phyloP scores from a whole-genome alignment of 106 monocot species.

The Acanthochlamys bracteata region DNA sequence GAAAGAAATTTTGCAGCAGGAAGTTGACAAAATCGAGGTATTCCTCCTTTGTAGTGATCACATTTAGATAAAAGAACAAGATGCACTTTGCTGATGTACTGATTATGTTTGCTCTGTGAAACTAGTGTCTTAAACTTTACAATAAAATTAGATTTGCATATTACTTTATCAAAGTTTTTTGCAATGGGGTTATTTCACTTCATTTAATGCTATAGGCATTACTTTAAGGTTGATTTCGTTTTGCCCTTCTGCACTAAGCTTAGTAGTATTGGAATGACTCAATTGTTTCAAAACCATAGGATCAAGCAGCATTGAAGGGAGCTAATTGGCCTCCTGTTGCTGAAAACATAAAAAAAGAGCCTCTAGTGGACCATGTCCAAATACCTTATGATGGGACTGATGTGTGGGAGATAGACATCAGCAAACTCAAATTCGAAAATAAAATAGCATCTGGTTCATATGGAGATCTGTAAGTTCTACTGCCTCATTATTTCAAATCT shows the following conservation, averaged over 20 bases:
- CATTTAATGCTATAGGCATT: too few relatives aligned
- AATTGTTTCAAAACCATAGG: constrained; percentile 31
- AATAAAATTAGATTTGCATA: too few relatives aligned
- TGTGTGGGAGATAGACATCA: constrained; percentile 86
- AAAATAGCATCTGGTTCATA: constrained; percentile 90
- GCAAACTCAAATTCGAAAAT: constrained; percentile 56
- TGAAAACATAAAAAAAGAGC: constrained; percentile 25
- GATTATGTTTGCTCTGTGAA: too few relatives aligned
- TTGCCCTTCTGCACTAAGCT: too few relatives aligned
- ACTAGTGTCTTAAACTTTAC: too few relatives aligned
- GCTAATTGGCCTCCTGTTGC: constrained; percentile 31
- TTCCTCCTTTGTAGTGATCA: not conserved
- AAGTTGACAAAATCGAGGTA: constrained; percentile 68
- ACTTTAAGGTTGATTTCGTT: too few relatives aligned
- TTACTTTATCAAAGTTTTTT: too few relatives aligned
- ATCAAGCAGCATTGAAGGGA: constrained; percentile 31
- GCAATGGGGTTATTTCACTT: too few relatives aligned
- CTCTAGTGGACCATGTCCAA: constrained; percentile 36
- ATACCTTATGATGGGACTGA: constrained; percentile 81
- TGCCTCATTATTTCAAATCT: too few relatives aligned
- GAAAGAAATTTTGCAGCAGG: constrained; percentile 40
- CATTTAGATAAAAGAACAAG: too few relatives aligned
- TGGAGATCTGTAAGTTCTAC: constrained; percentile 67
- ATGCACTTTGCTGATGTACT: too few relatives aligned
- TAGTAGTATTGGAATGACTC: too few relatives aligned